Conservation (phyloP, 2,329 filamentous ascomycete species). For the Cordyceps militaris region DNA sequence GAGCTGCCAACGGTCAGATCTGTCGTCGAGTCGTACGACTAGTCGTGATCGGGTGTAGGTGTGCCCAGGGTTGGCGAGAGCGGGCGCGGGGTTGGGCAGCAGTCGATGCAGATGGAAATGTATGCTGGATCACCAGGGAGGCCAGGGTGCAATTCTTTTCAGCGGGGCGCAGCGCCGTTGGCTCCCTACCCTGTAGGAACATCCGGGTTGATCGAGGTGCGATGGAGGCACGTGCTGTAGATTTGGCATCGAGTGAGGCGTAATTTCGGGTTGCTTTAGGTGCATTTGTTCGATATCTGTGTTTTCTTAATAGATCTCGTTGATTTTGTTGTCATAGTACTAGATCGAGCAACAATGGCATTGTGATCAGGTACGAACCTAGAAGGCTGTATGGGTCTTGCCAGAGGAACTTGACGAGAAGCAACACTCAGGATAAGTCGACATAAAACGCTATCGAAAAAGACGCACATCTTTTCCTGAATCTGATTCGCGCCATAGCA, state of each 20-base stretch:
- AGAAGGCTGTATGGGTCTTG: too few relatives aligned
- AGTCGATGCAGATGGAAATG: constrained; percentile 2
- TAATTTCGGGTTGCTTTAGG: neutral
- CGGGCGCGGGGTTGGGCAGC: constrained; percentile 6
- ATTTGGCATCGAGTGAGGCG: neutral
- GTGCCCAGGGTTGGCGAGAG: neutral
- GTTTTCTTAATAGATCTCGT: too few relatives aligned
- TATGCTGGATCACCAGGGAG: constrained; percentile 2
- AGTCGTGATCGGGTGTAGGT: neutral
- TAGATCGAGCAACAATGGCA: too few relatives aligned
- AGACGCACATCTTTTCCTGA: neutral
- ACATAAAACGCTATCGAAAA: too few relatives aligned
- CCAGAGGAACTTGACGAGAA: too few relatives aligned
- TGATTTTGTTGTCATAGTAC: too few relatives aligned
- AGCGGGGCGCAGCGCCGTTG: neutral
- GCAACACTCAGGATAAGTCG: too few relatives aligned
- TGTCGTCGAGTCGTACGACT: neutral
- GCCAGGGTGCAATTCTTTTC: constrained; percentile 4
- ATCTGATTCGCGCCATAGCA: too few relatives aligned
- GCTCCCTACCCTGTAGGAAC: neutral
- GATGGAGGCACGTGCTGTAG: neutral
- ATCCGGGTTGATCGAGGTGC: neutral
- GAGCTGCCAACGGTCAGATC: neutral
- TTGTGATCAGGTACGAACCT: too few relatives aligned
- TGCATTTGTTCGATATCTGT: neutral